These are phyloP conservation scores for Syncephalastrum sp. DNA, from an alignment of 371 early-diverging fungal species.

Conservation along the genomic window DNA sequence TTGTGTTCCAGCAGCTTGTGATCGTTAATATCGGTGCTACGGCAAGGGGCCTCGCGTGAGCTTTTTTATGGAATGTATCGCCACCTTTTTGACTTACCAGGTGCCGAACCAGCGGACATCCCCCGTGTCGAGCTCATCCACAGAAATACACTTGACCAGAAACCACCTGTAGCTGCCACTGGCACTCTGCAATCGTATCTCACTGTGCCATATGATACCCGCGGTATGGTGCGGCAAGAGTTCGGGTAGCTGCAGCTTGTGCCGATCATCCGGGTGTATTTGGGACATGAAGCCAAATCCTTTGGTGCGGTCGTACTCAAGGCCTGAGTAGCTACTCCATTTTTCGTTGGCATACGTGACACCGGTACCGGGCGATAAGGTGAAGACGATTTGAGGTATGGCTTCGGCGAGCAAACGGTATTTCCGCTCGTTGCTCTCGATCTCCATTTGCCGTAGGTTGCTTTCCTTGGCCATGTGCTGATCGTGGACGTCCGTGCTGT, in stretches of 20 bases:
- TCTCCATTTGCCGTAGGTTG: slow-evolving; percentile 54
- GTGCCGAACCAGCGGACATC: slow-evolving; percentile 68
- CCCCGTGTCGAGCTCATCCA: slow-evolving; percentile 57
- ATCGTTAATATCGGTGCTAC: slow-evolving; percentile 64
- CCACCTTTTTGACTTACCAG: slow-evolving; percentile 32
- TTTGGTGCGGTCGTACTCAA: slow-evolving; percentile 52
- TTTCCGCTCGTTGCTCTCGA: slow-evolving; percentile 64
- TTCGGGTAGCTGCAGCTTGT: slow-evolving; percentile 56
- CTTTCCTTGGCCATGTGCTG: slow-evolving; percentile 57
- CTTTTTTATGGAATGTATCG: not conserved
- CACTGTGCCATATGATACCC: slow-evolving; percentile 56
- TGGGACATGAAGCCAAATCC: slow-evolving; percentile 65
- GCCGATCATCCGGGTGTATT: slow-evolving; percentile 62
- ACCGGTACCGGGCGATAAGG: slow-evolving; percentile 59
- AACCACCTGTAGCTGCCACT: slow-evolving; percentile 63
- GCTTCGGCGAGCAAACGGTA: slow-evolving; percentile 65
- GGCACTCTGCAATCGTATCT: slow-evolving; percentile 49
- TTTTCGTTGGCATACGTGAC: slow-evolving; percentile 63
- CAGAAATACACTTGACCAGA: slow-evolving; percentile 62
- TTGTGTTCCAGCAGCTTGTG: slow-evolving; percentile 63
- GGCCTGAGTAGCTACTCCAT: slow-evolving; percentile 60
- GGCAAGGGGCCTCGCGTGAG: not conserved
- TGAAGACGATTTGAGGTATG: slow-evolving; percentile 69
- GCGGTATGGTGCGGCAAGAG: slow-evolving; percentile 36
- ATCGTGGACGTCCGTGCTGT: slow-evolving; percentile 64